Conservation (phyloP, 176 grass and related monocot species). For the Saccharum officinarum region DNA sequence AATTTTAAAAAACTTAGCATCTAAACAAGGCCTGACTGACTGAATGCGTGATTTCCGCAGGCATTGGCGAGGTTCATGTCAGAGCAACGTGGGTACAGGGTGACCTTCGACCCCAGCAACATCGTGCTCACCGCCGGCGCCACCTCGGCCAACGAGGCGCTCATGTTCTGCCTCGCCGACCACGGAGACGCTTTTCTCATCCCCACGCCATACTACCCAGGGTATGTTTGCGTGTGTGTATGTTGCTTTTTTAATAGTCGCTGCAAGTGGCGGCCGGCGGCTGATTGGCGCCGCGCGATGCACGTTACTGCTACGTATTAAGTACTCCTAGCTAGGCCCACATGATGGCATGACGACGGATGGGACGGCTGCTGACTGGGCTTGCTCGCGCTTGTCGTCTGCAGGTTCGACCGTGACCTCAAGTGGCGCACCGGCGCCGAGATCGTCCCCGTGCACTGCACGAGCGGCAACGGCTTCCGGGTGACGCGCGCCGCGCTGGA, state of each 20-base stretch:
- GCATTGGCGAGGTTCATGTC: slow-evolving; percentile 84
- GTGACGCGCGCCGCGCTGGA: slow-evolving; percentile 71
- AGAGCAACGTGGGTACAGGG: slow-evolving; percentile 53
- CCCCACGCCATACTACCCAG: slow-evolving; percentile 95
- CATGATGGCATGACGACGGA: not conserved
- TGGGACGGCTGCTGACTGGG: not conserved
- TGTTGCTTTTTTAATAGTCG: too few relatives aligned
- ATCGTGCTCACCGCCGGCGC: slow-evolving; percentile 90
- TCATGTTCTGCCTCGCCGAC: slow-evolving; percentile 90
- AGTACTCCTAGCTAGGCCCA: not conserved
- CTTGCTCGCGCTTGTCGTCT: not conserved
- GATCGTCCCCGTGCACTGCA: slow-evolving; percentile 87
- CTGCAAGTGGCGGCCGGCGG: not conserved
- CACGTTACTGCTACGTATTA: not conserved
- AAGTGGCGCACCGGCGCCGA: slow-evolving; percentile 95
- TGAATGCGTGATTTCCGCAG: slow-evolving; percentile 34
- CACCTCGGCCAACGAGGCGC: slow-evolving; percentile 86
- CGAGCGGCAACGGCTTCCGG: slow-evolving; percentile 60
- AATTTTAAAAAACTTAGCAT: too few relatives aligned
- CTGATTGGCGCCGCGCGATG: not conserved
- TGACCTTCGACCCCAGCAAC: slow-evolving; percentile 72
- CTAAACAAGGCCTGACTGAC: not conserved
- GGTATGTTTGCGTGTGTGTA: slow-evolving; percentile 35
- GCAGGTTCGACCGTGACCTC: slow-evolving; percentile 94
- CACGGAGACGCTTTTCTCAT: slow-evolving; percentile 87